These are phyloP conservation scores for Diversispora eburnea DNA, from an alignment of 192 early-diverging fungal species.

Conservation along the genomic window DNA sequence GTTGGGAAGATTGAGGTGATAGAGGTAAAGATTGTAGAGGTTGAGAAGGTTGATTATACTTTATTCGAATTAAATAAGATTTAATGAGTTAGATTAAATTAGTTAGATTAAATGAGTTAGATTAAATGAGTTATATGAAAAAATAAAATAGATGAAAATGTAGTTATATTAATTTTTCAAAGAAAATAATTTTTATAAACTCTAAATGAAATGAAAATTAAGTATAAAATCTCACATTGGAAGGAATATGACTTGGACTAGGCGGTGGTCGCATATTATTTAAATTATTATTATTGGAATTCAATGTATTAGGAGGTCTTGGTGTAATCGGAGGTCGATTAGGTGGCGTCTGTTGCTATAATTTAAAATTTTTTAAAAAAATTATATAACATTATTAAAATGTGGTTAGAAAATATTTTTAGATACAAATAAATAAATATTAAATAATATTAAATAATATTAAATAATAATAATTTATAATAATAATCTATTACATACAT, in stretches of 20 bases:
- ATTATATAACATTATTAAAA: background rate
- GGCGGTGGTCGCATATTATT: no score
- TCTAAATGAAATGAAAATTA: background rate
- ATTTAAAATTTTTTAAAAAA: background rate
- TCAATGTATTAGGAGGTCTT: constrained; percentile 35
- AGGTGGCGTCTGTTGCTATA: constrained; percentile 28
- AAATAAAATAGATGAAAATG: no score
- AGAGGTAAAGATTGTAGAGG: background rate
- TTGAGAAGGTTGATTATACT: background rate
- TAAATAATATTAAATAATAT: background rate
- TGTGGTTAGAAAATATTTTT: no score
- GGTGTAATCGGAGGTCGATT: constrained; percentile 35
- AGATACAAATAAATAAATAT: background rate
- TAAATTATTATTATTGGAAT: constrained; percentile 28
- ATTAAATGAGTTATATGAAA: background rate
- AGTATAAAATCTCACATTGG: background rate
- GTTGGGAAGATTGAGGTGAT: constrained; percentile 6
- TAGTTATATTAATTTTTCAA: constrained; percentile 1
- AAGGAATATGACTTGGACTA: background rate
- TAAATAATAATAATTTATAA: background rate
- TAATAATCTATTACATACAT: background rate
- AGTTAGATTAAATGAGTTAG: no score
- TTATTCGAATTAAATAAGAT: no score
- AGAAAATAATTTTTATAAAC: background rate
- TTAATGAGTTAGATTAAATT: no score